phyloP scores from a whole-genome alignment of 352 stramenopile genomes.

The Pythium aquatile region DNA sequence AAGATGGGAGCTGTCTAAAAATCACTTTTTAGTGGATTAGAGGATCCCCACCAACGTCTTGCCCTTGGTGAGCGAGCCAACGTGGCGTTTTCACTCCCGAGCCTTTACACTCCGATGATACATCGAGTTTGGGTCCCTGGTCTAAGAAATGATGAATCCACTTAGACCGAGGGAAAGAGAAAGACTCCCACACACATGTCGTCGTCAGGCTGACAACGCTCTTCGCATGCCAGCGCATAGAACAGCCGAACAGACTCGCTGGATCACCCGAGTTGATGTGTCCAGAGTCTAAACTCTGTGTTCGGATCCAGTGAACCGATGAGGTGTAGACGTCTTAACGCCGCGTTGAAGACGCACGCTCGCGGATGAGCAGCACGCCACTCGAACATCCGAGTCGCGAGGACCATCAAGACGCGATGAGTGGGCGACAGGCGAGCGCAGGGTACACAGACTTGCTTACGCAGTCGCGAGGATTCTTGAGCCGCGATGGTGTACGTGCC shows the following conservation, averaged over 20 bases:
- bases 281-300: background rate
- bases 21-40: conserved; percentile 1
- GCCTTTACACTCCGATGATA: background rate
- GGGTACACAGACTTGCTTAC: background rate
- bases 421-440: background rate
- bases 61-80: background rate
- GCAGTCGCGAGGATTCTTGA: background rate
- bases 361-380: conserved; percentile 3
- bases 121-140: background rate
- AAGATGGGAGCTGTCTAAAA: background rate
- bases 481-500: background rate
- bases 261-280: background rate
- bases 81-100: background rate
- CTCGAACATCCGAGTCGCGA: conserved; percentile 1
- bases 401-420: background rate
- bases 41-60: background rate
- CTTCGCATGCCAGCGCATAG: conserved; percentile 7
- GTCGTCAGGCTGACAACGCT: conserved; percentile 2
- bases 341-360: background rate
- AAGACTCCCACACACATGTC: background rate
- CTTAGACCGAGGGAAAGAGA: background rate
- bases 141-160: background rate
- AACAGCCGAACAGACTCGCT: background rate
- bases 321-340: conserved; percentile 1
- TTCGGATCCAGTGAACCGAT: background rate